Conservation (phyloP, 2,329 filamentous ascomycete species). For the Drechslerella coelobrocha region DNA sequence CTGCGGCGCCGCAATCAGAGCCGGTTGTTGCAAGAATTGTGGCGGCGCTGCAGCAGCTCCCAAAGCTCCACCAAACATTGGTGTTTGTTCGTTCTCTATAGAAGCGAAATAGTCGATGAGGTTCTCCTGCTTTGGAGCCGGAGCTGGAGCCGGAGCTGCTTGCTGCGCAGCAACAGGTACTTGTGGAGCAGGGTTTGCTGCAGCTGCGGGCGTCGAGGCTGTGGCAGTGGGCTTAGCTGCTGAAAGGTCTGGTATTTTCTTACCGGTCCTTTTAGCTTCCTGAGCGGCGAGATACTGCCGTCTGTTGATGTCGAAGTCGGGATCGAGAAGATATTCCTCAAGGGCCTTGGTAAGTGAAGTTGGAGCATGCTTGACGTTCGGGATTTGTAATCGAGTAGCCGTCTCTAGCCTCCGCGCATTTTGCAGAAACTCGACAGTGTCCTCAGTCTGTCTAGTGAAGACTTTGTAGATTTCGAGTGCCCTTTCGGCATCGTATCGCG, state of each 20-base stretch:
- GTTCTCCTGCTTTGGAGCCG: constrained; percentile 66
- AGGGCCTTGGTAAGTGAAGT: constrained; percentile 87
- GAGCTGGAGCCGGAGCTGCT: constrained; percentile 62
- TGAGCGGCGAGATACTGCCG: constrained; percentile 90
- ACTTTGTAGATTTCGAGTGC: constrained; percentile 90
- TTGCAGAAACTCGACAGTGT: constrained; percentile 86
- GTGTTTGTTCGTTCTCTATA: constrained; percentile 85
- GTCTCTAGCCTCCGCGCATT: constrained; percentile 89
- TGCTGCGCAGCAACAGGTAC: constrained; percentile 60
- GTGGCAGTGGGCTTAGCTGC: constrained; percentile 56
- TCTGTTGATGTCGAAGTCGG: constrained; percentile 92
- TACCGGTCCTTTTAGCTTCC: constrained; percentile 69
- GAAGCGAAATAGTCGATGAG: constrained; percentile 94
- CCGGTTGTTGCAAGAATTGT: constrained; percentile 59
- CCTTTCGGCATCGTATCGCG: constrained; percentile 87
- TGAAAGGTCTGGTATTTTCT: constrained; percentile 57
- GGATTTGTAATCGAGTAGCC: constrained; percentile 89
- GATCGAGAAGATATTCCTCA: constrained; percentile 91
- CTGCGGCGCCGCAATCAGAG: constrained; percentile 57
- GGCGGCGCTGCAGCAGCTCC: constrained; percentile 56
- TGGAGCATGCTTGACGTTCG: constrained; percentile 95
- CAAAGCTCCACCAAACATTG: constrained; percentile 63
- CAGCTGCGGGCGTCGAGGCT: constrained; percentile 51
- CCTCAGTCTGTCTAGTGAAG: constrained; percentile 90
- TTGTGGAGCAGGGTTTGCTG: constrained; percentile 49